Percentiles rank a stretch among this genome's conserved stretches.
Conservation (phyloP, 2,329 filamentous ascomycete species). For the Penicillium crustosum region DNA sequence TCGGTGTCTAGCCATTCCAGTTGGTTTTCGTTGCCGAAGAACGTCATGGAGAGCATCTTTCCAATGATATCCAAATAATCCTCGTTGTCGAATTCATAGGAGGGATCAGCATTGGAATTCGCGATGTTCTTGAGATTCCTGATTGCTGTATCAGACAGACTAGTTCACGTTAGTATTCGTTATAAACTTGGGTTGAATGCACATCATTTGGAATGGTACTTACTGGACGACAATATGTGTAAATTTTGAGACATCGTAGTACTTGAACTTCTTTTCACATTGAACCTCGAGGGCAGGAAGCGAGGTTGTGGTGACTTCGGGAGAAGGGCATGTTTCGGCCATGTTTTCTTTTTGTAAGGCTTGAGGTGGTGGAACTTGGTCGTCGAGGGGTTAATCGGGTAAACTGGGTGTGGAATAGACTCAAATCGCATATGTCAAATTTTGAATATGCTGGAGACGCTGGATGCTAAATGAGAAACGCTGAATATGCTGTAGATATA, state of each 20-base stretch:
- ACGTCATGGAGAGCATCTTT: neutral
- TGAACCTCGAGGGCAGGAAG: neutral
- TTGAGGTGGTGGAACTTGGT: neutral
- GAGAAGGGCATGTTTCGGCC: neutral
- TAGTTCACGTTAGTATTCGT: neutral
- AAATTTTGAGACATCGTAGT: neutral
- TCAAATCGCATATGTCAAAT: neutral
- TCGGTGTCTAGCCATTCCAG: neutral
- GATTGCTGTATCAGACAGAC: neutral
- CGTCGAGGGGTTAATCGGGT: neutral
- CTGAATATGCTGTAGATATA: neutral
- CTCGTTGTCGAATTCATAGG: neutral
- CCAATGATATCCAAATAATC: neutral
- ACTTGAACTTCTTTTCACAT: neutral
- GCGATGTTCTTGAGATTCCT: neutral
- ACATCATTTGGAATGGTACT: neutral
- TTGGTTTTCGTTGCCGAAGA: neutral
- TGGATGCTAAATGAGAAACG: neutral
- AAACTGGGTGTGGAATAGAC: neutral
- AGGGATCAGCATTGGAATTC: neutral
- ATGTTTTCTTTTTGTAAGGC: neutral
- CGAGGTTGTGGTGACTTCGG: neutral
- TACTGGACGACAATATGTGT: neutral
- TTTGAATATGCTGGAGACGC: neutral
- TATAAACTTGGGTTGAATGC: neutral